A percentile compares a stretch with the other conserved stretches of the same genome.
These are phyloP conservation scores for Mucor irregularis DNA, from an alignment of 371 early-diverging fungal species.

Conservation along the genomic window DNA sequence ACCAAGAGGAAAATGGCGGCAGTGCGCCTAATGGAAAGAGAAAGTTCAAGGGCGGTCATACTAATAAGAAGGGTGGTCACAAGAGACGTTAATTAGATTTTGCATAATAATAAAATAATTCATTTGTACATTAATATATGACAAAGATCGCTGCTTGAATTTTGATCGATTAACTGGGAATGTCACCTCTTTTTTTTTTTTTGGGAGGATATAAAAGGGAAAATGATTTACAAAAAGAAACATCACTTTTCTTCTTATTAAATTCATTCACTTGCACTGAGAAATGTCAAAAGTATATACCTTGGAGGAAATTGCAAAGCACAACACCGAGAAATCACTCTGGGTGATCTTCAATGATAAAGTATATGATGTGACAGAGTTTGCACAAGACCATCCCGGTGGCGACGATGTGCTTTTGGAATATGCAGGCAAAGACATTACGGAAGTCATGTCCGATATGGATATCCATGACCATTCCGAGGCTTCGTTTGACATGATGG, in stretches of 20 bases:
- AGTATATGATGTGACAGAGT: conserved; percentile 88
- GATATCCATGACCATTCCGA: conserved; percentile 80
- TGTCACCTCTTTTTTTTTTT: neutral
- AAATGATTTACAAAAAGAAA: neutral
- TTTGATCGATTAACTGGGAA: too few relatives aligned
- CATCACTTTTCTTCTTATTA: neutral
- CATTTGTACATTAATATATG: too few relatives aligned
- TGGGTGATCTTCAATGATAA: conserved; percentile 76
- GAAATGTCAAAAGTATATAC: conserved; percentile 34
- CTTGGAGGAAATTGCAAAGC: conserved; percentile 66
- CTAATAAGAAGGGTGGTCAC: conserved; percentile 8
- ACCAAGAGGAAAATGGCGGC: conserved; percentile 45
- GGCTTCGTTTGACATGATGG: conserved; percentile 82
- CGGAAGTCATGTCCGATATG: conserved; percentile 72
- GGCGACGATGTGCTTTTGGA: conserved; percentile 77
- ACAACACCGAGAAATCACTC: conserved; percentile 62
- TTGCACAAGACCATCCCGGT: conserved; percentile 82
- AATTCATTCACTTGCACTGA: neutral
- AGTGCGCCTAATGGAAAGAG: conserved; percentile 24
- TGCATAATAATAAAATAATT: too few relatives aligned
- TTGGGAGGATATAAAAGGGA: neutral
- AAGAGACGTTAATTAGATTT: conserved; percentile 15
- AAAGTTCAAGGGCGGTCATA: conserved; percentile 27
- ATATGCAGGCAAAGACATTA: conserved; percentile 77
- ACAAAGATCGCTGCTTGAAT: too few relatives aligned